These are phyloP conservation scores for Cucurbitaria berberidis DNA, from an alignment of 2,329 filamentous ascomycete genomes.

Conservation along the genomic window DNA sequence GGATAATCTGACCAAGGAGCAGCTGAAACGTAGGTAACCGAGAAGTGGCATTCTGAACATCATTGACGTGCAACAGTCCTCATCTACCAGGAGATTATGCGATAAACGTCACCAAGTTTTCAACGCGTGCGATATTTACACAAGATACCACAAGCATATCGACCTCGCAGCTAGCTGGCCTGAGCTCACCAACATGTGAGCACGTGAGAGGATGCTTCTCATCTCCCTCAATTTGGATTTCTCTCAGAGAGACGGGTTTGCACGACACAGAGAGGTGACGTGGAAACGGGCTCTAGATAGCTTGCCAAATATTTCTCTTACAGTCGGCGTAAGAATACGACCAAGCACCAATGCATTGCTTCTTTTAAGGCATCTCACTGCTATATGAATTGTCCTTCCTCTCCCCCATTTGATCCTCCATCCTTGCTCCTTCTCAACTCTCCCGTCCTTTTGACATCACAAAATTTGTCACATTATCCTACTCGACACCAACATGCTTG, in stretches of 20 bases:
- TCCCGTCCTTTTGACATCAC: not conserved
- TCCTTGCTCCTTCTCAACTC: not conserved
- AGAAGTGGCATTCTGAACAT: not conserved
- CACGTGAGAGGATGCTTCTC: conserved; percentile 12
- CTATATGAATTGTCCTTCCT: not conserved
- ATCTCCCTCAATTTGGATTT: conserved; percentile 21
- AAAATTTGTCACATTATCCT: not conserved
- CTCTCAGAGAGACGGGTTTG: conserved; percentile 13
- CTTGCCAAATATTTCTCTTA: conserved; percentile 11
- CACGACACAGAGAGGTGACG: conserved; percentile 4
- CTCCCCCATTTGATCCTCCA: not conserved
- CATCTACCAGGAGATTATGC: conserved; percentile 97
- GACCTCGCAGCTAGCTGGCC: conserved; percentile 31
- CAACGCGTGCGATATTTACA: conserved; percentile 26
- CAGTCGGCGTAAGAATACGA: conserved; percentile 16
- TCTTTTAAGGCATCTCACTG: not conserved
- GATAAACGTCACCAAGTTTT: conserved; percentile 52
- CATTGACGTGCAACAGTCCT: conserved; percentile 60
- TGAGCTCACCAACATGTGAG: conserved; percentile 27
- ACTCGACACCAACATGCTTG: too few relatives aligned
- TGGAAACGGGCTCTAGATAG: conserved; percentile 6
- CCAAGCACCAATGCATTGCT: conserved; percentile 18
- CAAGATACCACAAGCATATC: conserved; percentile 29
- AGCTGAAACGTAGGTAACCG: conserved; percentile 78
- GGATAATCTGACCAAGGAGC: conserved; percentile 97